A percentile compares a stretch with the other conserved stretches of the same genome.
These are phyloP conservation scores for Phytopythium sindhum DNA, from an alignment of 352 stramenopile genomes.

Conservation along the genomic window DNA sequence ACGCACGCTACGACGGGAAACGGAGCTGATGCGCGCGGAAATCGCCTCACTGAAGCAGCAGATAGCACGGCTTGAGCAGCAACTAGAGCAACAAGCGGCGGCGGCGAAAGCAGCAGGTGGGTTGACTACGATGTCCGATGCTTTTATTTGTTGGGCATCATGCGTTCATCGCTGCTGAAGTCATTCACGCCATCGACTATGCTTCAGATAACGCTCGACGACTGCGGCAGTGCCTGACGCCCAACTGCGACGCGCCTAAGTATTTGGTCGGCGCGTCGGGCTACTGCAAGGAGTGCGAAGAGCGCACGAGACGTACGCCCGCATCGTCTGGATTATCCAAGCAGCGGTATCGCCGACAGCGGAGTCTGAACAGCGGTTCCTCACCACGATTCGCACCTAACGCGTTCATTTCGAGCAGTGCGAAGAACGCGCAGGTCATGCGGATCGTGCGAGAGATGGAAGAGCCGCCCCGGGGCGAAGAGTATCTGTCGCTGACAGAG, in stretches of 20 bases:
- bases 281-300: slow-evolving; percentile 65
- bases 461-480: slow-evolving; percentile 13
- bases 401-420: slow-evolving; percentile 13
- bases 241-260: slow-evolving; percentile 59
- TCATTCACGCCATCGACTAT: background rate
- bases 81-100: slow-evolving; percentile 33
- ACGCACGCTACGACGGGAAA: slow-evolving; percentile 15
- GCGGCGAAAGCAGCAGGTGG: slow-evolving; percentile 24
- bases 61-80: slow-evolving; percentile 39
- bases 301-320: slow-evolving; percentile 7
- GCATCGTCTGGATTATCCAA: slow-evolving; percentile 1
- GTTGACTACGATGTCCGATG: slow-evolving; percentile 35
- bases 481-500: slow-evolving; percentile 14
- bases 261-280: slow-evolving; percentile 59
- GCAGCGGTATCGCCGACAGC: slow-evolving; percentile 32
- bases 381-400: slow-evolving; percentile 15
- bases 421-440: slow-evolving; percentile 41
- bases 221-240: slow-evolving; percentile 53
- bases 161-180: background rate
- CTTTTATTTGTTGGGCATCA: background rate
- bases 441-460: slow-evolving; percentile 35
- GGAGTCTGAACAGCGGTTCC: slow-evolving; percentile 39
- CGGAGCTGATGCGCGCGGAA: slow-evolving; percentile 13
- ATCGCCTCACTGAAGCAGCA: slow-evolving; percentile 27
- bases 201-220: slow-evolving; percentile 39